A percentile compares a stretch with the other conserved stretches of the same genome.
Conservation (phyloP, 257 asterid genomes). For the Solanum etuberosum region DNA sequence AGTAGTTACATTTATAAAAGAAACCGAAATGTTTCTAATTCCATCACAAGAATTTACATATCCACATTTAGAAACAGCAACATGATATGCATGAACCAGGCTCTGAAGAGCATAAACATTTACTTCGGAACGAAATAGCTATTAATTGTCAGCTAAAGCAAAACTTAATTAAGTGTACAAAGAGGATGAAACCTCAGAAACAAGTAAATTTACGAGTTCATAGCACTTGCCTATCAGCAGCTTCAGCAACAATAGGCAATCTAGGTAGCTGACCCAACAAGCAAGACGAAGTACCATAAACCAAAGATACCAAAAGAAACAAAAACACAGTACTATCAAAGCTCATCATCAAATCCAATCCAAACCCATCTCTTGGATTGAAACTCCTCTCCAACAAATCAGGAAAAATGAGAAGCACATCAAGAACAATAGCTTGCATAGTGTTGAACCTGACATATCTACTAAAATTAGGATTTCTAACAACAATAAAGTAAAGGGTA, state of each 20-base stretch:
- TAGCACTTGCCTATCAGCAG: constrained; percentile 96
- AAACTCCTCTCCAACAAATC: constrained; percentile 82
- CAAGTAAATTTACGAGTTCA: background rate
- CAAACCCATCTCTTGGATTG: constrained; percentile 76
- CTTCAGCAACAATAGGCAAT: constrained; percentile 93
- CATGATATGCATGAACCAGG: background rate
- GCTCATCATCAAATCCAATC: constrained; percentile 83
- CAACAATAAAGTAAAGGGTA: constrained; percentile 82
- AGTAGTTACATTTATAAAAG: background rate
- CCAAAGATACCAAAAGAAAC: constrained; percentile 62
- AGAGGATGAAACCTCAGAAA: background rate
- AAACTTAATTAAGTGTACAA: background rate
- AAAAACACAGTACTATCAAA: constrained; percentile 91
- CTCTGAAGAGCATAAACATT: background rate
- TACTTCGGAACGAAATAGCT: background rate
- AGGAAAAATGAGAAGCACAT: constrained; percentile 84
- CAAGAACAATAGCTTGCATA: constrained; percentile 97
- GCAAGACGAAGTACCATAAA: constrained; percentile 78
- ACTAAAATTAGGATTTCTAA: constrained; percentile 79
- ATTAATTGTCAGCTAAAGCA: background rate
- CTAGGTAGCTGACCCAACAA: constrained; percentile 76
- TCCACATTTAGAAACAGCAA: background rate
- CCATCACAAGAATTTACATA: background rate
- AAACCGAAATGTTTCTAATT: background rate
- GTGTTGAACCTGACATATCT: constrained; percentile 91